Conservation (phyloP, 768 basidiomycete genomes). For the Leccinum disarticulatum region DNA sequence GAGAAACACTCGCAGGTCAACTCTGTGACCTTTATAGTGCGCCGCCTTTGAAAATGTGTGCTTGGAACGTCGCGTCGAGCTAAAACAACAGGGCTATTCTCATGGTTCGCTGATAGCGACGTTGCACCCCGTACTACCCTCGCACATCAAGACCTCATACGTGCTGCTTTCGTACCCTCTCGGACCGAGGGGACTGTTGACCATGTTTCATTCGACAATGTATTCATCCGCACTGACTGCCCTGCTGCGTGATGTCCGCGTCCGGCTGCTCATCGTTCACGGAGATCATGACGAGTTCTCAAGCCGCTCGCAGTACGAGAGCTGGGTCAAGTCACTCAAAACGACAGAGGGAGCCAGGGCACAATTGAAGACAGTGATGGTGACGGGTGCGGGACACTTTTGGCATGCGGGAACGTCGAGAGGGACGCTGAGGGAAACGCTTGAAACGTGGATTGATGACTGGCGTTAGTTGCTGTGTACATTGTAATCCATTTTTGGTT, state of each 20-base stretch:
- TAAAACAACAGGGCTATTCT: slow-evolving; percentile 69
- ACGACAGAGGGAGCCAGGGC: slow-evolving; percentile 23
- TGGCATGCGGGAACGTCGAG: slow-evolving; percentile 47
- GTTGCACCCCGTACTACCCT: slow-evolving; percentile 53
- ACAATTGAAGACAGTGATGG: slow-evolving; percentile 33
- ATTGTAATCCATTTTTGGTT: neutral
- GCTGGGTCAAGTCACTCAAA: slow-evolving; percentile 49
- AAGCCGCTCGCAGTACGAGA: slow-evolving; percentile 47
- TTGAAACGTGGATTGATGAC: slow-evolving; percentile 21
- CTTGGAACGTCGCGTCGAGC: slow-evolving; percentile 6
- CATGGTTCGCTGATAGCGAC: slow-evolving; percentile 76
- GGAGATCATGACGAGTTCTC: slow-evolving; percentile 79
- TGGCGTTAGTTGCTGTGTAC: no score
- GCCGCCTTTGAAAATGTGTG: slow-evolving; percentile 23
- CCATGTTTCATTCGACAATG: slow-evolving; percentile 58
- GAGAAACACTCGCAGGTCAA: slow-evolving; percentile 40
- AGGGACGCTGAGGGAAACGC: slow-evolving; percentile 16
- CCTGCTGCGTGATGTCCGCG: slow-evolving; percentile 45
- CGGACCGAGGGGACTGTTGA: slow-evolving; percentile 63
- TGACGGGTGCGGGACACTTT: slow-evolving; percentile 62
- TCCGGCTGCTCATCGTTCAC: slow-evolving; percentile 60
- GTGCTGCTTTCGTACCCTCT: slow-evolving; percentile 78
- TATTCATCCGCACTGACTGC: slow-evolving; percentile 53
- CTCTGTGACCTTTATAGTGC: slow-evolving; percentile 60
- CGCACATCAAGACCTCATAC: slow-evolving; percentile 57